phyloP scores from a whole-genome alignment of 164 flowering plant species.

The Aristolochia californica region DNA sequence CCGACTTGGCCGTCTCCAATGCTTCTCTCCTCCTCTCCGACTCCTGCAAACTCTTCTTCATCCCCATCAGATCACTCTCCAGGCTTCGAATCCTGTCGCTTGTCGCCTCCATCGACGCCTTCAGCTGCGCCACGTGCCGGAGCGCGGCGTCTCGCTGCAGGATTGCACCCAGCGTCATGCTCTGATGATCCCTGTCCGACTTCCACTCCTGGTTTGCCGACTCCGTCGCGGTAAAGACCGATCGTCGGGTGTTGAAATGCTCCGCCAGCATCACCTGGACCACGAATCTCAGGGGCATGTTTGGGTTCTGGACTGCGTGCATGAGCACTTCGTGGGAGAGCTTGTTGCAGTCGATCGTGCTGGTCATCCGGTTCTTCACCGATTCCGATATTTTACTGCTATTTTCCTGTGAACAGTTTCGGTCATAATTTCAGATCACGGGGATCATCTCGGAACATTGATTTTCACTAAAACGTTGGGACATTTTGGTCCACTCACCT shows the following conservation, averaged over 20 bases:
- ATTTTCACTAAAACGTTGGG: not conserved
- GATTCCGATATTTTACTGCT: slow-evolving; percentile 44
- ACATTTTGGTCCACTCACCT: slow-evolving; percentile 31
- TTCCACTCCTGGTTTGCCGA: not conserved
- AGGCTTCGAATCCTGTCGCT: slow-evolving; percentile 42
- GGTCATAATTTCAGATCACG: not conserved
- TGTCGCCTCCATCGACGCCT: slow-evolving; percentile 48
- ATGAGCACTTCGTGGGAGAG: slow-evolving; percentile 44
- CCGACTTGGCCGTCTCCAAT: slow-evolving; percentile 25
- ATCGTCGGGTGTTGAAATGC: slow-evolving; percentile 61
- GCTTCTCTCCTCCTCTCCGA: slow-evolving; percentile 11
- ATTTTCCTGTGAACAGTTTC: slow-evolving; percentile 26
- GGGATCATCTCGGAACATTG: not conserved
- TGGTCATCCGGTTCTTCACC: slow-evolving; percentile 38
- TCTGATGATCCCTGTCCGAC: not conserved
- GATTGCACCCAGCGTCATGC: slow-evolving; percentile 48
- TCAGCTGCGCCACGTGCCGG: slow-evolving; percentile 45
- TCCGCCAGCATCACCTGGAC: slow-evolving; percentile 78
- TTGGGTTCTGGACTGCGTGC: slow-evolving; percentile 71
- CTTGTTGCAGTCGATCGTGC: slow-evolving; percentile 50
- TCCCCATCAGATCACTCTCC: slow-evolving; percentile 46
- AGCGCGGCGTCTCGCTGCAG: slow-evolving; percentile 60
- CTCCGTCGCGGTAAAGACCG: slow-evolving; percentile 21
- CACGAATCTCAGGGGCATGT: slow-evolving; percentile 64
- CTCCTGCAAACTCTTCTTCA: slow-evolving; percentile 39